These are phyloP conservation scores for Falciphora oryzae DNA, from an alignment of 2,329 filamentous ascomycete genomes.

Conservation along the genomic window DNA sequence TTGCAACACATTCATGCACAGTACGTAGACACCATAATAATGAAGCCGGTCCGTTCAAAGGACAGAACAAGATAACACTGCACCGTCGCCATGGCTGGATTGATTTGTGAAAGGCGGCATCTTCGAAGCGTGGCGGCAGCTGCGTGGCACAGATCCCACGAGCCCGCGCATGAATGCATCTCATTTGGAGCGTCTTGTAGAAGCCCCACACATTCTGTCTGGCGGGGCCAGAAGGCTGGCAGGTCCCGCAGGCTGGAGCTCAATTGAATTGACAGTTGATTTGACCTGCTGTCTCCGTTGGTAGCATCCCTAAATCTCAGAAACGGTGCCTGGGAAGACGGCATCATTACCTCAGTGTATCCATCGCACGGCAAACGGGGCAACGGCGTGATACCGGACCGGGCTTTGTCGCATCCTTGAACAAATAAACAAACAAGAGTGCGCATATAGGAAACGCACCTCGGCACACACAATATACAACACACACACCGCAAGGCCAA, in stretches of 20 bases:
- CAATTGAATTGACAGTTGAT: background rate
- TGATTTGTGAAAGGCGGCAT: background rate
- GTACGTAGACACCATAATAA: conserved; percentile 11
- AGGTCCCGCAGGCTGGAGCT: background rate
- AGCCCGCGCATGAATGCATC: too few species aligned
- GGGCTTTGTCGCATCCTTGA: background rate
- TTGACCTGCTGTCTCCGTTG: background rate
- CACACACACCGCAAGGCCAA: conserved; percentile 6
- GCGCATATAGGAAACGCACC: background rate
- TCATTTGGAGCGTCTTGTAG: background rate
- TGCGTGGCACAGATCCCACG: too few species aligned
- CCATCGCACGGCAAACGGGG: background rate
- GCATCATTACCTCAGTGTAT: background rate
- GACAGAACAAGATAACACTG: conserved; percentile 1
- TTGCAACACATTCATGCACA: background rate
- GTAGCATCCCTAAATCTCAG: background rate
- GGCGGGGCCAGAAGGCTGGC: background rate
- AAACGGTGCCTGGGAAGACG: background rate
- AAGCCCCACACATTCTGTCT: background rate
- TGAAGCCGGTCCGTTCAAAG: conserved; percentile 6
- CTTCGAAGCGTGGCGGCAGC: too few species aligned
- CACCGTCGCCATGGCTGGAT: background rate
- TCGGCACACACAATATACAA: background rate
- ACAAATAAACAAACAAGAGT: too few species aligned
- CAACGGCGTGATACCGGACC: too few species aligned